These are phyloP conservation scores for Thielaviopsis punctulata DNA, from an alignment of 2,329 filamentous ascomycete species.

Conservation along the genomic window DNA sequence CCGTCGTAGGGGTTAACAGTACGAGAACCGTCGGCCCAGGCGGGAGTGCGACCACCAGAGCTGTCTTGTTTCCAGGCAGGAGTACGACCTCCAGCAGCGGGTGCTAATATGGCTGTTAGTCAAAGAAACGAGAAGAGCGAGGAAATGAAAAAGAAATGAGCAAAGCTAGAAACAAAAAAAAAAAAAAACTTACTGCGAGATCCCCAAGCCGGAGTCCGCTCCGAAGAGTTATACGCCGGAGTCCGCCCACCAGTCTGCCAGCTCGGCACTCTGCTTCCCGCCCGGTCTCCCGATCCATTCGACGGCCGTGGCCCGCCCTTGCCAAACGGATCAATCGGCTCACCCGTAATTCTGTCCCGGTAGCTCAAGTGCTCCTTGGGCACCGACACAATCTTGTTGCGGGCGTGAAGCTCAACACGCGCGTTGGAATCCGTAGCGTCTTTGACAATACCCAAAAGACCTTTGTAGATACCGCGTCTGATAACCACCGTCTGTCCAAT, in stretches of 20 bases:
- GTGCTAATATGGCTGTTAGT: slow-evolving; percentile 27
- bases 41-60: slow-evolving; percentile 47
- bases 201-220: slow-evolving; percentile 64
- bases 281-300: slow-evolving; percentile 28
- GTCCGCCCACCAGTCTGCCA: slow-evolving; percentile 54
- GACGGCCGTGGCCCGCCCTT: slow-evolving; percentile 22
- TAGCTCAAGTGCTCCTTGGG: slow-evolving; percentile 67
- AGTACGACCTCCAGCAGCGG: slow-evolving; percentile 38
- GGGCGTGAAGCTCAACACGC: slow-evolving; percentile 83
- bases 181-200: slow-evolving; percentile 41
- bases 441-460: slow-evolving; percentile 85
- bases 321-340: slow-evolving; percentile 53
- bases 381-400: slow-evolving; percentile 78
- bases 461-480: slow-evolving; percentile 77
- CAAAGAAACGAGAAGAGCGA: background rate
- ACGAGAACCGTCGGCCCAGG: slow-evolving; percentile 51
- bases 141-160: background rate
- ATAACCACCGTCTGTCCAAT: slow-evolving; percentile 87
- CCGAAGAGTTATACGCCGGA: slow-evolving; percentile 43
- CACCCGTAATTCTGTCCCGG: slow-evolving; percentile 69
- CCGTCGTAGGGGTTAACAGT: slow-evolving; percentile 58
- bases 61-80: slow-evolving; percentile 44
- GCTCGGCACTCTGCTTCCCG: slow-evolving; percentile 28
- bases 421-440: slow-evolving; percentile 77
- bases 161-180: background rate